Base-by-base conservation (phyloP, 2,329 filamentous ascomycete genomes). In the Dactylonectria estremocensis region DNA sequence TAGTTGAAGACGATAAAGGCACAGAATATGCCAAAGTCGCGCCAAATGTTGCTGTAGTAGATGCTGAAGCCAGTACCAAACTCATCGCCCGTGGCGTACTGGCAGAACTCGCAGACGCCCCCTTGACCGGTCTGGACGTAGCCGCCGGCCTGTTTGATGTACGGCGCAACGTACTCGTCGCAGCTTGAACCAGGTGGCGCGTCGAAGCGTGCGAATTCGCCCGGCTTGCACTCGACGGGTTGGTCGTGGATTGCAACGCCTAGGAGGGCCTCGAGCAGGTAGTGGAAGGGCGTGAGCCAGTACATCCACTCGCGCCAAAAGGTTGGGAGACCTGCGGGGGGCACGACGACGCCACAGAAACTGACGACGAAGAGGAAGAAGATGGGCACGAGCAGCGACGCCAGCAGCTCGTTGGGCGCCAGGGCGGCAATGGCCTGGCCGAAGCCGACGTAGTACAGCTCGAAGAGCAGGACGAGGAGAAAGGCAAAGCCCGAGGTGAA, bases 271-370 rank as follows among this genome's bases (percentile, higher is more conserved):
- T 91, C 89, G 2, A 93, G 80, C 0, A 92, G 83, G 72, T 93
- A 93, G 68, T 88, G 87, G 78, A 92, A 92, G 0, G 91, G 91
- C 0, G 90, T 90, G 22, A 93, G 82, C 79, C 87, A 89, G 77
- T 93, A 92, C 88, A 91, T 89, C 86, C 86, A 89, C 8, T 79
- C 80, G 14, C 84, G 83, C 91, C 91, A 93, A 77, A 93, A 93
- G 1, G 82, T 78, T 0, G 89, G 88, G 0, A 93, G 79, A 3
- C 84, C 84, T 2, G 70, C 74, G 16, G 88, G 89, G 0, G 91
- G 90, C 1, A 93, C 90, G 10, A 92, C 86, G 6, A 93, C 89
- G 64, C 91, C 91, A 77, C 91, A 93, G 83, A 93, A 93, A 9
- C 87, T 87, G 22, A 92, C 85, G 43, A 93, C 86, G 72, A 93